phyloP scores from a whole-genome alignment of 768 basidiomycete genomes.

The Naganishia kalamii region DNA sequence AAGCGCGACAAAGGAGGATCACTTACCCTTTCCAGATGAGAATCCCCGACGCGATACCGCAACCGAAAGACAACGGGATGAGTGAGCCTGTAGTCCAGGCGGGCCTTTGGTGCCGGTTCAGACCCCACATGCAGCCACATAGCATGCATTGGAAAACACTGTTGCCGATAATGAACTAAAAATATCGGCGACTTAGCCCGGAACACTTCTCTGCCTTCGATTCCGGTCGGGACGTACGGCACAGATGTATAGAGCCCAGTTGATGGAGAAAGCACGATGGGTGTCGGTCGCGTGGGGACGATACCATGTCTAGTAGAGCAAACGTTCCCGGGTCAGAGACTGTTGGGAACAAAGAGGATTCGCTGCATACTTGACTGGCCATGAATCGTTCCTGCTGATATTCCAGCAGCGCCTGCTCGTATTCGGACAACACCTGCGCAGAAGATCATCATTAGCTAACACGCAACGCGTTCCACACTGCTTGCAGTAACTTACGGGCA shows the following conservation, averaged over 20 bases:
- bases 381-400: slow-evolving; percentile 45
- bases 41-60: slow-evolving; percentile 65
- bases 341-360: background rate
- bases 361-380: slow-evolving; percentile 35
- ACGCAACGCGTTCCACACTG: background rate
- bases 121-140: slow-evolving; percentile 73
- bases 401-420: slow-evolving; percentile 39
- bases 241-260: slow-evolving; percentile 63
- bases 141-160: slow-evolving; percentile 73
- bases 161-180: slow-evolving; percentile 61
- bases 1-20: background rate
- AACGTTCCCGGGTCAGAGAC: background rate
- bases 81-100: slow-evolving; percentile 54
- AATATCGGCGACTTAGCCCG: background rate
- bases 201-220: background rate
- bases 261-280: slow-evolving; percentile 49
- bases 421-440: slow-evolving; percentile 37
- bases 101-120: slow-evolving; percentile 49
- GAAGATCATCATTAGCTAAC: background rate
- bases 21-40: slow-evolving; percentile 62
- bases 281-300: slow-evolving; percentile 76
- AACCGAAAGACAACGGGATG: slow-evolving; percentile 67
- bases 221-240: slow-evolving; percentile 37
- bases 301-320: slow-evolving; percentile 69
- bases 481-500: slow-evolving; percentile 31